A percentile compares a stretch with the other conserved stretches of the same genome.
phyloP scores from a whole-genome alignment of 345 rosid species.

The Carallia pectinifolia region DNA sequence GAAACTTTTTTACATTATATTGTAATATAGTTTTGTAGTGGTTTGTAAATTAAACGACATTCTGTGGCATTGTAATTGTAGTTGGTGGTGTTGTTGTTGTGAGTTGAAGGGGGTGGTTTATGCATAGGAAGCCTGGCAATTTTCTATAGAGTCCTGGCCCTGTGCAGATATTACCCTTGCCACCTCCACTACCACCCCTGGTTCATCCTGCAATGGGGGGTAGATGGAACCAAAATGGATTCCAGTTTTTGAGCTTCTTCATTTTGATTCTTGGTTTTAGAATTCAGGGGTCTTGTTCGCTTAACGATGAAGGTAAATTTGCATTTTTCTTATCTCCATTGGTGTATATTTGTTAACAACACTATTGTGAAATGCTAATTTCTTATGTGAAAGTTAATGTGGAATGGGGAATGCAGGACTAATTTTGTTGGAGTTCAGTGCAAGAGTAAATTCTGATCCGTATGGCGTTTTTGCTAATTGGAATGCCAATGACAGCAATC shows the following conservation, averaged over 20 bases:
- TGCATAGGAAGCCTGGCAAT: constrained; percentile 60
- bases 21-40: constrained; percentile 33
- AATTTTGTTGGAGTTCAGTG: constrained; percentile 63
- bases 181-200: constrained; percentile 41
- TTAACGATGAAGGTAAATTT: constrained; percentile 60
- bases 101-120: constrained; percentile 26
- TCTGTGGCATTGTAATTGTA: constrained; percentile 5
- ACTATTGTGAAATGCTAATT: neutral
- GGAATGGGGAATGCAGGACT: constrained; percentile 49
- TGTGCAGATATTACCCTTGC: constrained; percentile 36
- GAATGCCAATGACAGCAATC: constrained; percentile 46
- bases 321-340: neutral
- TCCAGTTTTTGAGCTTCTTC: constrained; percentile 52
- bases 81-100: constrained; percentile 16
- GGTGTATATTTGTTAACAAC: neutral
- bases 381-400: constrained; percentile 9
- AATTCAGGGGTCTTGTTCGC: constrained; percentile 46
- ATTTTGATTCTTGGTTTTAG: constrained; percentile 43
- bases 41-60: constrained; percentile 1
- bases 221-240: constrained; percentile 67
- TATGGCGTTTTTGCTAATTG: constrained; percentile 62
- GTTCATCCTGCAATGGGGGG: constrained; percentile 60
- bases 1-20: constrained; percentile 24
- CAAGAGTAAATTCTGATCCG: constrained; percentile 63
- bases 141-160: constrained; percentile 40